Evolutionary conservation across 2,329 filamentous ascomycete genomes (phyloP).

Genomic region (Clonostachys solani): DNA sequence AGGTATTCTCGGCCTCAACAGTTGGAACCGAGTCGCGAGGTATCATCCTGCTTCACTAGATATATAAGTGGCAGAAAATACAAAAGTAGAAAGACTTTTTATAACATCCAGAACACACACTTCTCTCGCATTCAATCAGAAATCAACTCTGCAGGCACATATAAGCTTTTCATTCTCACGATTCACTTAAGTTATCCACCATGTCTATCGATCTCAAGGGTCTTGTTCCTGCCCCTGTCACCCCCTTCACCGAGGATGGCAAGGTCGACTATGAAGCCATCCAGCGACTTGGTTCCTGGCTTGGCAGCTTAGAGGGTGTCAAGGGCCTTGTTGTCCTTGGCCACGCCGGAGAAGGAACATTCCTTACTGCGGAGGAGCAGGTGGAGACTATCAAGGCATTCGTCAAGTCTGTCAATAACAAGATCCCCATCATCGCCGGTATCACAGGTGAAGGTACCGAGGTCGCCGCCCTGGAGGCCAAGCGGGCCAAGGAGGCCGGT

Average conservation of each 20-base stretch:
- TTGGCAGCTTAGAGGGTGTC: slow-evolving; percentile 43
- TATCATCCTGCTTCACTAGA: background rate
- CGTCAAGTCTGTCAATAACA: slow-evolving; percentile 43
- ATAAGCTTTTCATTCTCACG: too few relatives aligned
- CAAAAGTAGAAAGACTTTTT: too few relatives aligned
- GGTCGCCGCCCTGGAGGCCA: slow-evolving; percentile 44
- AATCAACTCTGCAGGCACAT: too few relatives aligned
- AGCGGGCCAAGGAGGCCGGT: slow-evolving; percentile 44
- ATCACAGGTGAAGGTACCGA: slow-evolving; percentile 49
- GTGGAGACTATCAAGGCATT: slow-evolving; percentile 44
- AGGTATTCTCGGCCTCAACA: too few relatives aligned
- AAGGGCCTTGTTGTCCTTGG: slow-evolving; percentile 49
- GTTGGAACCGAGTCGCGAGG: background rate
- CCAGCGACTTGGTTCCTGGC: slow-evolving; percentile 47
- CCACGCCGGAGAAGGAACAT: slow-evolving; percentile 50
- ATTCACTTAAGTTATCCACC: background rate
- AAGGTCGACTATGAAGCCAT: slow-evolving; percentile 46
- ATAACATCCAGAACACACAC: too few relatives aligned
- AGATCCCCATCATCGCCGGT: slow-evolving; percentile 45
- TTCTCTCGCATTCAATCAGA: too few relatives aligned
- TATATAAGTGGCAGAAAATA: background rate
- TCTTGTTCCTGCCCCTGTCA: slow-evolving; percentile 45
- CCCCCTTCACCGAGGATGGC: slow-evolving; percentile 43
- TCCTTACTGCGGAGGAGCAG: slow-evolving; percentile 45
- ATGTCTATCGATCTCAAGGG: slow-evolving; percentile 40